Percentiles rank a stretch among this genome's conserved stretches.
Evolutionary conservation across 2,329 filamentous ascomycete genomes (phyloP).

Genomic region (Talaromyces pinophilus): DNA sequence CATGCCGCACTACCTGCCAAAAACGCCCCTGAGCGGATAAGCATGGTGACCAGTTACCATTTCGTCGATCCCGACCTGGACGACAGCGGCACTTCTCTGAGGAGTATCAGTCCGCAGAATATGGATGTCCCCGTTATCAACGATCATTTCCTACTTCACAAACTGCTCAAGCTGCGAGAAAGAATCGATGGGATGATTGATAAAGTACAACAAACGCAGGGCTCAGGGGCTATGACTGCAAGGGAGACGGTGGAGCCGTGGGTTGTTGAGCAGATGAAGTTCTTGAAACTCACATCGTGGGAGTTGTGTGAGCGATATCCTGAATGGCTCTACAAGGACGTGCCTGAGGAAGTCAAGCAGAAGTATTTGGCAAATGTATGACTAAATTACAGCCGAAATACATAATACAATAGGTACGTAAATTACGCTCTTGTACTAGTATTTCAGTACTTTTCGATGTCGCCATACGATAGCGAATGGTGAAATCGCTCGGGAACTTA

Average conservation of each 20-base stretch:
- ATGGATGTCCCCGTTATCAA: constrained; percentile 10
- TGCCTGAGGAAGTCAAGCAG: constrained; percentile 5
- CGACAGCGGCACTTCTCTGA: constrained; percentile 10
- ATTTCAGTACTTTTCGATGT: not conserved
- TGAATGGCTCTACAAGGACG: constrained; percentile 9
- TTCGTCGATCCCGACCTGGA: constrained; percentile 7
- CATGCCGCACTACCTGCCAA: not conserved
- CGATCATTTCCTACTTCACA: constrained; percentile 10
- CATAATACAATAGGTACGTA: not conserved
- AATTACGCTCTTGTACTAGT: not conserved
- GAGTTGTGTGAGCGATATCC: constrained; percentile 11
- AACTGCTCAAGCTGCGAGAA: not conserved
- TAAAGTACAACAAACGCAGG: constrained; percentile 4
- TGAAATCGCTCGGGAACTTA: not conserved
- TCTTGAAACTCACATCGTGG: constrained; percentile 7
- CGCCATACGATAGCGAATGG: not conserved
- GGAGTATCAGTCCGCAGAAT: constrained; percentile 12
- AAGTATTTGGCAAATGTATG: constrained; percentile 1
- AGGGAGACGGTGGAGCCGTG: constrained; percentile 9
- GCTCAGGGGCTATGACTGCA: not conserved
- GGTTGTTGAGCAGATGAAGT: constrained; percentile 12
- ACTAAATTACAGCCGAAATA: not conserved
- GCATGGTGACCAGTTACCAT: constrained; percentile 11
- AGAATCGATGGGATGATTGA: constrained; percentile 3
- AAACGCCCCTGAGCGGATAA: constrained; percentile 4